Conservation (phyloP, 106 monocot genomes). For the Dendrobium officinale region DNA sequence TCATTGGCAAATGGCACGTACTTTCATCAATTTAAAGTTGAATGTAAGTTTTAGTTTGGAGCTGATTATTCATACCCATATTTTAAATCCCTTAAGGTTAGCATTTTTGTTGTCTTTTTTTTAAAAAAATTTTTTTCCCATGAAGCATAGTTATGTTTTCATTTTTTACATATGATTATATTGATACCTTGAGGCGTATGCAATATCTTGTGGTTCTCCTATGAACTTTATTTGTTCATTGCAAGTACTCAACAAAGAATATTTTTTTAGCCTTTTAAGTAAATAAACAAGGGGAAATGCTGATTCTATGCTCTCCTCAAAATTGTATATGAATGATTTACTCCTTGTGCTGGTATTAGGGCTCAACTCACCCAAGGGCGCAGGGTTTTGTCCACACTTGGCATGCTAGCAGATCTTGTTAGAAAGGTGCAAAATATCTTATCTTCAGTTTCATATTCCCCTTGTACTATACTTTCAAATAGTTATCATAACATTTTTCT, state of each 20-base stretch:
- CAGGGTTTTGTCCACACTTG: constrained; percentile 68
- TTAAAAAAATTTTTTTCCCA: too few species aligned
- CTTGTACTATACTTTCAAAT: not conserved
- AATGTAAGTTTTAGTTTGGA: too few species aligned
- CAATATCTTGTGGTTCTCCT: not conserved
- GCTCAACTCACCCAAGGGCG: constrained; percentile 77
- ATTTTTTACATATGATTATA: too few species aligned
- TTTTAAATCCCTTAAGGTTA: too few species aligned
- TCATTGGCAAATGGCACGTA: too few species aligned
- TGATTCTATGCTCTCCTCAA: not conserved
- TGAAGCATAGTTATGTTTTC: too few species aligned
- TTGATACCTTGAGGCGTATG: too few species aligned
- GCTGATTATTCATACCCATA: too few species aligned
- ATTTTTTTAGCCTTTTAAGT: not conserved
- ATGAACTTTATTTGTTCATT: not conserved
- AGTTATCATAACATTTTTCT: not conserved
- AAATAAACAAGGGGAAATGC: not conserved
- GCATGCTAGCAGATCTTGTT: constrained; percentile 75
- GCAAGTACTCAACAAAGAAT: not conserved
- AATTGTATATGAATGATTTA: not conserved
- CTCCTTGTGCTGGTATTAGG: constrained; percentile 25
- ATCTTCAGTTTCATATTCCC: not conserved
- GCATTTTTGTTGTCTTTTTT: too few species aligned
- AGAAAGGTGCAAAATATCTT: constrained; percentile 29
- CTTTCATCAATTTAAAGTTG: too few species aligned